Evolutionary conservation across 768 basidiomycete genomes (phyloP).

Genomic region (Lactarius hengduanensis): DNA sequence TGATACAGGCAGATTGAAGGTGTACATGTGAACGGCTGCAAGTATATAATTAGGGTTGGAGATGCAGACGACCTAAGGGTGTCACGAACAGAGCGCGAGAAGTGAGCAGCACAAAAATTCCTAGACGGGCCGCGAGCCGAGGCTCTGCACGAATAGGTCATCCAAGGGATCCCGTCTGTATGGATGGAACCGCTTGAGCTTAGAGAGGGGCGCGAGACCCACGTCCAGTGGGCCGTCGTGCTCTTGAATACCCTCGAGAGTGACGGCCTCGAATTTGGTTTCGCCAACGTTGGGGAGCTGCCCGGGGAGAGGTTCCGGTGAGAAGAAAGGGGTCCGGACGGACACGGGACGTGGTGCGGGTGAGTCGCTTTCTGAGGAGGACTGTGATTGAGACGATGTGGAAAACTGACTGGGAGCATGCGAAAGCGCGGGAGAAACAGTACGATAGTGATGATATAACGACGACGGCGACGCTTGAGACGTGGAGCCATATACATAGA

Average conservation of each 20-base stretch:
- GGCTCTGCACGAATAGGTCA: slow-evolving; percentile 49
- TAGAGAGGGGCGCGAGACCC: slow-evolving; percentile 57
- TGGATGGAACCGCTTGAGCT: slow-evolving; percentile 52
- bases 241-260: slow-evolving; percentile 16
- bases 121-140: slow-evolving; percentile 15
- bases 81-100: slow-evolving; percentile 1
- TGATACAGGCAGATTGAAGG: slow-evolving; percentile 11
- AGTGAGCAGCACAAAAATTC: background rate
- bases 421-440: slow-evolving; percentile 24
- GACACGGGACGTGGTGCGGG: slow-evolving; percentile 20
- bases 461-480: slow-evolving; percentile 13
- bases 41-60: slow-evolving; percentile 17
- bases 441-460: slow-evolving; percentile 13
- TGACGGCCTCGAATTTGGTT: slow-evolving; percentile 14
- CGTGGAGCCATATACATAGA: slow-evolving; percentile 13
- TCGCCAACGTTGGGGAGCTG: slow-evolving; percentile 17
- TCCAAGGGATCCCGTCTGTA: slow-evolving; percentile 62
- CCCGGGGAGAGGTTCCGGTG: slow-evolving; percentile 15
- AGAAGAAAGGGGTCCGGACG: slow-evolving; percentile 22
- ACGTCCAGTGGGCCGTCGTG: slow-evolving; percentile 31
- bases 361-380: slow-evolving; percentile 26
- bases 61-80: slow-evolving; percentile 2
- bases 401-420: slow-evolving; percentile 26
- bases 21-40: slow-evolving; percentile 15
- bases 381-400: slow-evolving; percentile 25